These are phyloP conservation scores for Salix koriyanagi DNA, from an alignment of 345 rosid species.

Conservation along the genomic window DNA sequence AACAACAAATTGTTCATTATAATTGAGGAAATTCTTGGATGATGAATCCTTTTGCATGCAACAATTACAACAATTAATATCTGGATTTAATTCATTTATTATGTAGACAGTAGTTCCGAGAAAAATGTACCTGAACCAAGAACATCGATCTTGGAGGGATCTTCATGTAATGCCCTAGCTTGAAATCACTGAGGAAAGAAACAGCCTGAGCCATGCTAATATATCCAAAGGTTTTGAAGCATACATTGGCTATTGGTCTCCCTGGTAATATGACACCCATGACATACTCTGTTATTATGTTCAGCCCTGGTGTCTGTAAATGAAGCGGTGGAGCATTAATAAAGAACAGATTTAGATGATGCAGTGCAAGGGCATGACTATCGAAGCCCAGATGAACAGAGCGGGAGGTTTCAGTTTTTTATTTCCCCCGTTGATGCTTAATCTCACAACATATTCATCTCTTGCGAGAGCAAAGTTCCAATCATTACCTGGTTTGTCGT, in stretches of 20 bases:
- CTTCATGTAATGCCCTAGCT: slow-evolving; percentile 95
- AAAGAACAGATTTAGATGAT: neutral
- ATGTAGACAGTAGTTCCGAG: neutral
- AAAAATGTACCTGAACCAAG: slow-evolving; percentile 71
- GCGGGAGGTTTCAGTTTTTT: neutral
- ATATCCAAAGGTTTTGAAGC: slow-evolving; percentile 86
- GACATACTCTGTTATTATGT: slow-evolving; percentile 82
- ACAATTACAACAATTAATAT: neutral
- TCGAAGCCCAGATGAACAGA: neutral
- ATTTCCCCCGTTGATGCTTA: neutral
- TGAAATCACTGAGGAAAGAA: slow-evolving; percentile 86
- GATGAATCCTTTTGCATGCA: neutral
- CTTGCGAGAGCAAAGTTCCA: neutral
- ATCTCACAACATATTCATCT: too few relatives aligned
- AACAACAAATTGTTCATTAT: neutral
- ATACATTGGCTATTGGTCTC: slow-evolving; percentile 83
- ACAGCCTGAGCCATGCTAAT: slow-evolving; percentile 90
- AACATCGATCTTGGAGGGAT: slow-evolving; percentile 97
- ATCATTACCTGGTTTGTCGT: slow-evolving; percentile 75
- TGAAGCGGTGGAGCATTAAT: slow-evolving; percentile 1
- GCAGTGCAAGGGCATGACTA: neutral
- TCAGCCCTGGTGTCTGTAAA: slow-evolving; percentile 75
- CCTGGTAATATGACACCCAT: slow-evolving; percentile 87
- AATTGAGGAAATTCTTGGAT: neutral
- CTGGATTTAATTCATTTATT: neutral